Evolutionary conservation across 371 early-diverging fungal species (phyloP).

Genomic region (Actinomortierella wolfii): DNA sequence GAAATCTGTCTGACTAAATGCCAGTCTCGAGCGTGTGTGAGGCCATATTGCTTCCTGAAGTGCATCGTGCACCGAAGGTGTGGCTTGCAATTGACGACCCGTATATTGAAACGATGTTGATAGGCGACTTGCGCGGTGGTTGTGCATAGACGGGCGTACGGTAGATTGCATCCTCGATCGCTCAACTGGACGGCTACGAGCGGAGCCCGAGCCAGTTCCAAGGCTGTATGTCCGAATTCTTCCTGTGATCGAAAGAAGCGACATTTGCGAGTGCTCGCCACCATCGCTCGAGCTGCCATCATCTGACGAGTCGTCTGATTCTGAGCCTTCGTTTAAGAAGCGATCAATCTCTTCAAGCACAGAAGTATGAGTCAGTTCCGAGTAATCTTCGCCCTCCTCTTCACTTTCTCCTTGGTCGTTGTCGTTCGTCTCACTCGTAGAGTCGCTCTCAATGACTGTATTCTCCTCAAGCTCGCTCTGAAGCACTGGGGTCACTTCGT

Average conservation of each 20-base stretch:
- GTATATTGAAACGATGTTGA: too few relatives aligned
- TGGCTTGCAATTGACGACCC: too few relatives aligned
- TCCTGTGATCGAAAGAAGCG: constrained; percentile 34
- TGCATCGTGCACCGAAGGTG: too few relatives aligned
- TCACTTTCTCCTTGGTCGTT: background rate
- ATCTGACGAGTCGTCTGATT: constrained; percentile 16
- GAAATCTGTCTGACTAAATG: too few relatives aligned
- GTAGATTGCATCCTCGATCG: too few relatives aligned
- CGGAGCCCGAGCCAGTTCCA: constrained; percentile 41
- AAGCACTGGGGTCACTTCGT: background rate
- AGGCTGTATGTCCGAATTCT: constrained; percentile 36
- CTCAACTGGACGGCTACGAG: constrained; percentile 28
- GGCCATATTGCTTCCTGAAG: too few relatives aligned
- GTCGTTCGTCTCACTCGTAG: background rate
- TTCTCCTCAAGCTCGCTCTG: background rate
- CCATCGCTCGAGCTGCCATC: constrained; percentile 16
- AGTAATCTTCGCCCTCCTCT: constrained; percentile 5
- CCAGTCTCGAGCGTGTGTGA: too few relatives aligned
- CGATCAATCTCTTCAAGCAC: too few relatives aligned
- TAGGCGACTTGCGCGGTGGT: too few relatives aligned
- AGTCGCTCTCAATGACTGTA: background rate
- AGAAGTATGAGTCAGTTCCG: background rate
- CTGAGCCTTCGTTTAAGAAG: constrained; percentile 5
- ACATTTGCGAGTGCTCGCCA: constrained; percentile 40
- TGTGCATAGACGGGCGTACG: too few relatives aligned